A percentile compares a stretch with the other conserved stretches of the same genome.
phyloP scores from a whole-genome alignment of 1,284 basidiomycete genomes.

The Leccinum ponderosum region DNA sequence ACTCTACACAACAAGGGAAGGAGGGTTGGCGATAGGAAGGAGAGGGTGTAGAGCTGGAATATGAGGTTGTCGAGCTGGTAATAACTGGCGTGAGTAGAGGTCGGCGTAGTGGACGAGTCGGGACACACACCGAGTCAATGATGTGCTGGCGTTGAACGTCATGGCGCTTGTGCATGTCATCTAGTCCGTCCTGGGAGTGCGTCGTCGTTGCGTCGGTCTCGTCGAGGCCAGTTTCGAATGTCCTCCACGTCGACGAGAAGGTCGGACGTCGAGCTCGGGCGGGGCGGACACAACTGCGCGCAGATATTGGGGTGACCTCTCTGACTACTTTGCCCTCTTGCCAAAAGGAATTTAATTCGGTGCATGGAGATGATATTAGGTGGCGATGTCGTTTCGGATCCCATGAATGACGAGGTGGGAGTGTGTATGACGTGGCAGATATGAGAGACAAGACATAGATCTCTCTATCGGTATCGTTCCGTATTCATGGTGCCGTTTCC shows the following conservation, averaged over 20 bases:
- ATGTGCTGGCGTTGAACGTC: slow-evolving; percentile 77
- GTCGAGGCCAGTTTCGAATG: not conserved
- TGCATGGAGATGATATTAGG: slow-evolving; percentile 10
- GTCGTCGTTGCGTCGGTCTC: slow-evolving; percentile 18
- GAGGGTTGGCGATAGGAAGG: slow-evolving; percentile 70
- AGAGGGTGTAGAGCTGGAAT: slow-evolving; percentile 70
- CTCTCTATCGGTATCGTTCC: slow-evolving; percentile 99
- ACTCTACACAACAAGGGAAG: slow-evolving; percentile 55
- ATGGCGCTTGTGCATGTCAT: slow-evolving; percentile 72
- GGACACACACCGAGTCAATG: slow-evolving; percentile 61
- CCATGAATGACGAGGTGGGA: slow-evolving; percentile 78
- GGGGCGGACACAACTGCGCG: too few species aligned
- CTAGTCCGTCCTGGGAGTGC: slow-evolving; percentile 30
- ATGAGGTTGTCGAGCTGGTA: slow-evolving; percentile 65
- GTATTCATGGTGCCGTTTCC: slow-evolving; percentile 94
- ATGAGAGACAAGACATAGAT: slow-evolving; percentile 96
- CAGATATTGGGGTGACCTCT: slow-evolving; percentile 91
- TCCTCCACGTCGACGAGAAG: slow-evolving; percentile 1
- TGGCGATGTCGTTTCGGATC: slow-evolving; percentile 56
- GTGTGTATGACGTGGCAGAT: slow-evolving; percentile 72
- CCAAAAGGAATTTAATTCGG: slow-evolving; percentile 47
- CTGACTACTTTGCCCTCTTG: slow-evolving; percentile 68
- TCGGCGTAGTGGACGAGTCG: not conserved
- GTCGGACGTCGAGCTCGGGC: not conserved
- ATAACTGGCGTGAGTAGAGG: slow-evolving; percentile 15